phyloP scores from a whole-genome alignment of 1,139 yeast genomes.

The Wickerhamomyces sp. region DNA sequence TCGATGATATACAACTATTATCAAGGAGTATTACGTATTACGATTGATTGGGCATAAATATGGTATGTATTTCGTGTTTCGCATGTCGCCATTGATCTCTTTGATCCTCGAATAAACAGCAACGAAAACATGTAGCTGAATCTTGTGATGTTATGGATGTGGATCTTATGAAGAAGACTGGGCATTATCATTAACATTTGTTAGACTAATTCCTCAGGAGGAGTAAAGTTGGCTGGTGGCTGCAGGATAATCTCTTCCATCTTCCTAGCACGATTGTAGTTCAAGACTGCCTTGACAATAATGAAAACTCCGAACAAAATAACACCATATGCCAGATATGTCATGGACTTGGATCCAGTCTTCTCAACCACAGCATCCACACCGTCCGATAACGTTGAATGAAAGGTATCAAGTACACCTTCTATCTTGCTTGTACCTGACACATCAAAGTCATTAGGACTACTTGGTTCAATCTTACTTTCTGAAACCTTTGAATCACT shows the following conservation, averaged over 20 bases:
- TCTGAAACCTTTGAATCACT: slow-evolving; percentile 28
- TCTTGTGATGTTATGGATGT: too few species aligned
- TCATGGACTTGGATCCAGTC: slow-evolving; percentile 22
- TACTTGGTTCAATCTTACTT: slow-evolving; percentile 42
- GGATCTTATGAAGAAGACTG: background rate
- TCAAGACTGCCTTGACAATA: slow-evolving; percentile 60
- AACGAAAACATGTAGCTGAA: too few species aligned
- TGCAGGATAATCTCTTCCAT: slow-evolving; percentile 62
- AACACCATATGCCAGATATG: slow-evolving; percentile 47
- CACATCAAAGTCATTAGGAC: slow-evolving; percentile 55
- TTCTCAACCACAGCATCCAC: slow-evolving; percentile 27
- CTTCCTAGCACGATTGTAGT: slow-evolving; percentile 70
- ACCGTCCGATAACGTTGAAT: slow-evolving; percentile 36
- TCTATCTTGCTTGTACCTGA: slow-evolving; percentile 33
- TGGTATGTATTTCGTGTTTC: too few species aligned
- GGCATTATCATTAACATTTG: background rate
- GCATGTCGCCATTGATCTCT: too few species aligned
- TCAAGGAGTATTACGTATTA: too few species aligned
- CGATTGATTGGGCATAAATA: too few species aligned
- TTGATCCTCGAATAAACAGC: too few species aligned
- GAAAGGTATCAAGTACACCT: slow-evolving; percentile 45
- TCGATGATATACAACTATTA: too few species aligned
- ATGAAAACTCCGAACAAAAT: slow-evolving; percentile 67
- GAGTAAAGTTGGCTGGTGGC: slow-evolving; percentile 30
- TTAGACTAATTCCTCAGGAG: slow-evolving; percentile 15